These are phyloP conservation scores for Alternaria sp. DNA, from an alignment of 2,329 filamentous ascomycete species.

Conservation along the genomic window DNA sequence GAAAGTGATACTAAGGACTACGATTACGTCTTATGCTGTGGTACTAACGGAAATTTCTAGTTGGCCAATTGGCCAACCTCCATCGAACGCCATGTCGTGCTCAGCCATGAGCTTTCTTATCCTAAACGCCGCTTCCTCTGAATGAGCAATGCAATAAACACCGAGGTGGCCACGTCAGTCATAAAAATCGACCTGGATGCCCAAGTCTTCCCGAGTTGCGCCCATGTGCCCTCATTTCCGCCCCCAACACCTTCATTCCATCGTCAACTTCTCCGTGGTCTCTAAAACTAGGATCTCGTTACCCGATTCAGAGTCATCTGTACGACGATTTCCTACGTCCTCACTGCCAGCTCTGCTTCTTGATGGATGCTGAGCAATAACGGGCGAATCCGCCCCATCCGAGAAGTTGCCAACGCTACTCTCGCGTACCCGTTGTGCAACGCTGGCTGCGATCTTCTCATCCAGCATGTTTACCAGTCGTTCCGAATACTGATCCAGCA, in stretches of 20 bases:
- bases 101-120: conserved; percentile 9
- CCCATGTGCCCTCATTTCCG: not conserved
- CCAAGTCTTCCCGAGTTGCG: conserved; percentile 8
- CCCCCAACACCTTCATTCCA: conserved; percentile 15
- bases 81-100: conserved; percentile 12
- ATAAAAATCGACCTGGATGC: conserved; percentile 5
- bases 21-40: conserved; percentile 16
- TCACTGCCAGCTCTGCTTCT: conserved; percentile 20
- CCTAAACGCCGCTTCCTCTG: conserved; percentile 11
- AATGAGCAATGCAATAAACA: conserved; percentile 5
- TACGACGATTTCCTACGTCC: not conserved
- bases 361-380: conserved; percentile 17
- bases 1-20: conserved; percentile 16
- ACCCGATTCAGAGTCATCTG: conserved; percentile 18
- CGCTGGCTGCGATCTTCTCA: conserved; percentile 66
- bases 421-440: conserved; percentile 49
- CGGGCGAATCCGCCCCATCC: conserved; percentile 27
- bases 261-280: conserved; percentile 22
- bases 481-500: conserved; percentile 79
- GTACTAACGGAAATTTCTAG: conserved; percentile 11
- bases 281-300: conserved; percentile 17
- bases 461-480: conserved; percentile 75
- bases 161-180: conserved; percentile 9
- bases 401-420: conserved; percentile 44
- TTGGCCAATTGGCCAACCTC: conserved; percentile 6